Evolutionary conservation across 2,329 filamentous ascomycete genomes (phyloP).

Genomic region (Trichothecium sympodiale): DNA sequence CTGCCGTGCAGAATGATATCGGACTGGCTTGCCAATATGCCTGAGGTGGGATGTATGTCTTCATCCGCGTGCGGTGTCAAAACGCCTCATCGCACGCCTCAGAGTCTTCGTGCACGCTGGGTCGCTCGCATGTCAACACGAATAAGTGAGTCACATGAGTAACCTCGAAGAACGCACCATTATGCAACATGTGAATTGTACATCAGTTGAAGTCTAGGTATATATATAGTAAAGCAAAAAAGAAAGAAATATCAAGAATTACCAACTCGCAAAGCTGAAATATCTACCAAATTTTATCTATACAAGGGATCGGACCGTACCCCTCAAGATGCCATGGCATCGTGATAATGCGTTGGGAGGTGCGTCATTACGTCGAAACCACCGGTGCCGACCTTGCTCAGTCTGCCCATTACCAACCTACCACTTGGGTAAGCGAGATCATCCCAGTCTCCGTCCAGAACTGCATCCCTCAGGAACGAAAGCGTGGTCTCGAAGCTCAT

Average conservation of each 20-base stretch:
- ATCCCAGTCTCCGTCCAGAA: constrained; percentile 83
- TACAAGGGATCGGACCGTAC: neutral
- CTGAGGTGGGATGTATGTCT: no score
- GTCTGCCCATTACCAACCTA: constrained; percentile 75
- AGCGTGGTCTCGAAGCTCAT: constrained; percentile 99
- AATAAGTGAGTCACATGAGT: no score
- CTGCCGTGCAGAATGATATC: no score
- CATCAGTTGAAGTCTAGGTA: no score
- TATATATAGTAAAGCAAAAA: neutral
- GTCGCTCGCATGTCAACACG: no score
- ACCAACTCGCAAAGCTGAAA: neutral
- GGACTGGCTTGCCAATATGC: no score
- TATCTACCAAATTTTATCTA: neutral
- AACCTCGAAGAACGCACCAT: no score
- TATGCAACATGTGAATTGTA: no score
- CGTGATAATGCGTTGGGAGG: constrained; percentile 41
- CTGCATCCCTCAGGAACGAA: constrained; percentile 83
- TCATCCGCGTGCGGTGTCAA: no score
- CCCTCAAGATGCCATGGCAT: constrained; percentile 11
- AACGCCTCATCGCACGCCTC: no score
- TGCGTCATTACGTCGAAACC: constrained; percentile 75
- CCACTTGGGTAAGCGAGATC: constrained; percentile 76
- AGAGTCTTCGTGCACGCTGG: no score
- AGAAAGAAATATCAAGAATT: neutral
- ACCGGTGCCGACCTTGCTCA: constrained; percentile 79